A percentile compares a stretch with the other conserved stretches of the same genome.
Evolutionary conservation across 1,284 basidiomycete species (phyloP).

Genomic region (Takashimella tepidaria): DNA sequence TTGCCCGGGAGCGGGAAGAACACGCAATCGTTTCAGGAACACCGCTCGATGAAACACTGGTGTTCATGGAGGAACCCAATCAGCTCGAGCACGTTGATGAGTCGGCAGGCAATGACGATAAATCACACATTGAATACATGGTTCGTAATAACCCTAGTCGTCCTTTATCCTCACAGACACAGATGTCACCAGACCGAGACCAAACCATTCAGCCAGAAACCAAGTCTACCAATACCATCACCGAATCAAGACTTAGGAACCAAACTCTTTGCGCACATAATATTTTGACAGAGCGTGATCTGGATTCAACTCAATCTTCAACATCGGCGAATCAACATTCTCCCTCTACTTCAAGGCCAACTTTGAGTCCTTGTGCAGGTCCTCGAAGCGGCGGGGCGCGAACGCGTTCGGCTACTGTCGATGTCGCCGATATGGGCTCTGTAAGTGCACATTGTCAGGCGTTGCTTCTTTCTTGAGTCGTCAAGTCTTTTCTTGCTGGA

Average conservation of each 20-base stretch:
- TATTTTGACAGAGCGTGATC: not conserved
- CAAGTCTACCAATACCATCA: not conserved
- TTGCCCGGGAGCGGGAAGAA: not conserved
- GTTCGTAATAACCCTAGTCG: not conserved
- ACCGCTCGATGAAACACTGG: not conserved
- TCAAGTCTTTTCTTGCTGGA: no score
- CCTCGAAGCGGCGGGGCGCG: not conserved
- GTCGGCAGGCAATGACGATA: not conserved
- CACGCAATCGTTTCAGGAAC: not conserved
- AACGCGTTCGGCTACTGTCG: not conserved
- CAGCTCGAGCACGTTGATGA: not conserved
- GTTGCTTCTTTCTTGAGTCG: no score
- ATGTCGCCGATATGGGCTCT: constrained; percentile 24
- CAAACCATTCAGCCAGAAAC: not conserved
- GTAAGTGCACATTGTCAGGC: no score
- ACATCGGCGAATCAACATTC: not conserved
- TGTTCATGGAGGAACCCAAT: constrained; percentile 2
- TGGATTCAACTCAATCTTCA: not conserved
- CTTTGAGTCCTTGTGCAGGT: not conserved
- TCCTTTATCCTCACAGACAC: not conserved
- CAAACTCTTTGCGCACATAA: not conserved
- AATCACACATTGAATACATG: not conserved
- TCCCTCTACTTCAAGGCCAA: not conserved
- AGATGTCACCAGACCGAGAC: not conserved
- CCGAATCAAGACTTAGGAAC: not conserved